phyloP scores from a whole-genome alignment of 345 rosid species.

The Pistacia integerrima region DNA sequence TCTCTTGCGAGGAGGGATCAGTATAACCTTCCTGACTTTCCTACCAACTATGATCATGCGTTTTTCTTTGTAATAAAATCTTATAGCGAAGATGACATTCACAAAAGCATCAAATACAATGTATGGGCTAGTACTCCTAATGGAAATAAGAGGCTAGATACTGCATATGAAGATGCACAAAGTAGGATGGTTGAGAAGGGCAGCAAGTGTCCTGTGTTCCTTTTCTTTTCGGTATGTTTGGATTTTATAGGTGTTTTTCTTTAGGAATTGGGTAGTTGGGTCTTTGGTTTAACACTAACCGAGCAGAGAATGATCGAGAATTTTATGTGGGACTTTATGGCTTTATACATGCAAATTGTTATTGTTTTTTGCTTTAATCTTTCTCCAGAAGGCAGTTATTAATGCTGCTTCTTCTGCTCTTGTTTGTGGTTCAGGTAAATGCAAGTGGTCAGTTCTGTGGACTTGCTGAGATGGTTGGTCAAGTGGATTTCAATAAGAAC shows the following conservation, averaged over 20 bases:
- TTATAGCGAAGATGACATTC: constrained; percentile 69
- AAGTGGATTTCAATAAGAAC: constrained; percentile 54
- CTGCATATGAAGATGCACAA: constrained; percentile 53
- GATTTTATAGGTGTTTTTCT: neutral
- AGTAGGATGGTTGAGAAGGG: constrained; percentile 37
- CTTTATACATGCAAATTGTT: neutral
- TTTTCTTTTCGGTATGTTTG: constrained; percentile 61
- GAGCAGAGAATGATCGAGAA: neutral
- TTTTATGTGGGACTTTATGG: neutral
- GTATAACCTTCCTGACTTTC: constrained; percentile 52
- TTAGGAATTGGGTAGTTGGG: neutral
- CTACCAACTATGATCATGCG: constrained; percentile 48
- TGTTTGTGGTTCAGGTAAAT: constrained; percentile 50
- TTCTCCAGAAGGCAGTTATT: neutral
- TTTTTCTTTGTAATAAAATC: constrained; percentile 67
- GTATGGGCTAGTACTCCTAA: constrained; percentile 74
- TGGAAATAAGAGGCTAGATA: constrained; percentile 62
- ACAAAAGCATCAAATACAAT: constrained; percentile 68
- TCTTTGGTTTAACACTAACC: neutral
- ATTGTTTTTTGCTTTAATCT: neutral
- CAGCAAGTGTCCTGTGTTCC: constrained; percentile 56
- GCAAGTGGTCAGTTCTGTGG: constrained; percentile 81
- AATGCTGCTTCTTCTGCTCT: neutral
- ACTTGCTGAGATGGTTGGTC: constrained; percentile 69
- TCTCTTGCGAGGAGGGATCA: constrained; percentile 46